Evolutionary conservation across 2,329 filamentous ascomycete species (phyloP).

Genomic region (Ophiosphaerella herpotricha): DNA sequence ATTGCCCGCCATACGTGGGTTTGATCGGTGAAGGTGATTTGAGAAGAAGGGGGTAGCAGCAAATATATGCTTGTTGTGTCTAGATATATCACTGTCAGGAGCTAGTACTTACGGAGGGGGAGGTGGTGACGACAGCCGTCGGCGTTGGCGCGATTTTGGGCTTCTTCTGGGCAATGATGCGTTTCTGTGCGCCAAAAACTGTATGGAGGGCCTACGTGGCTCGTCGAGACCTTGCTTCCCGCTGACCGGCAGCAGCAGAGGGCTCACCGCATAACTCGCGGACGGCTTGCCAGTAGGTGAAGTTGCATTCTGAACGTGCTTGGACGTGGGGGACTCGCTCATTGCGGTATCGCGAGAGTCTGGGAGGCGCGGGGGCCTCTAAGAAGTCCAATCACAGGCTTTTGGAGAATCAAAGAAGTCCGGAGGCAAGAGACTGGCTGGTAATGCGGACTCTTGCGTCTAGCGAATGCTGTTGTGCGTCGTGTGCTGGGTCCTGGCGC

Average conservation of each 20-base stretch:
- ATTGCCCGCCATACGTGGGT: constrained; percentile 8
- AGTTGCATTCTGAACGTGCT: constrained; percentile 32
- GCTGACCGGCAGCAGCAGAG: constrained; percentile 27
- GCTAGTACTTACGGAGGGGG: constrained; percentile 47
- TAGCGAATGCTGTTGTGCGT: constrained; percentile 29
- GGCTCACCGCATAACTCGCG: constrained; percentile 26
- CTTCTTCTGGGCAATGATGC: constrained; percentile 36
- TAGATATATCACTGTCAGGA: constrained; percentile 2
- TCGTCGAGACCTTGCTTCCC: constrained; percentile 29
- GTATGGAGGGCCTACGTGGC: constrained; percentile 44
- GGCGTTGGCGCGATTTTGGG: constrained; percentile 38
- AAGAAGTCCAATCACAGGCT: constrained; percentile 25
- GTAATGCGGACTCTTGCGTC: constrained; percentile 32
- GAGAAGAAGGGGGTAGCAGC: constrained; percentile 6
- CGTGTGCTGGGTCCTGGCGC: constrained; percentile 31
- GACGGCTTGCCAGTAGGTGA: constrained; percentile 27
- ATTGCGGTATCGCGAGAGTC: constrained; percentile 29
- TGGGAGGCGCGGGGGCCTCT: constrained; percentile 24
- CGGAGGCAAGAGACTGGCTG: constrained; percentile 24
- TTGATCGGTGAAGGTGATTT: not conserved
- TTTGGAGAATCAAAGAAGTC: constrained; percentile 16
- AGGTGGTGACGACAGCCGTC: constrained; percentile 47
- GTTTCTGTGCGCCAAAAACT: constrained; percentile 44
- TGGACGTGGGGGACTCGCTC: constrained; percentile 42
- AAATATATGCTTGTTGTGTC: constrained; percentile 5